Evolutionary conservation across 805 yeast genomes (phyloP).

Genomic region (Schizosaccharomyces octosporus): DNA sequence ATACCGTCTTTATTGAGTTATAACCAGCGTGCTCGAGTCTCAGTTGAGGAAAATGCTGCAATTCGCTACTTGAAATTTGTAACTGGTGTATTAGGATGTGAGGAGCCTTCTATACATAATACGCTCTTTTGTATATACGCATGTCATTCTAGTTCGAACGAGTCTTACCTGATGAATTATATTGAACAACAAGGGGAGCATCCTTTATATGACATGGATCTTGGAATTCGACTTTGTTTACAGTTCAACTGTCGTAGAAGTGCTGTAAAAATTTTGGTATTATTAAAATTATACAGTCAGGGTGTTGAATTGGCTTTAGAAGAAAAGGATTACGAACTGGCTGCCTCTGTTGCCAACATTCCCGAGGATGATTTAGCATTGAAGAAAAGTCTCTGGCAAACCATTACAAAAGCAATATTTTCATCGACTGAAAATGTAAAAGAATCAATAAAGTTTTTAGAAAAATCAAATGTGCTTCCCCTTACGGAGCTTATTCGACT

Average conservation of each 20-base stretch:
- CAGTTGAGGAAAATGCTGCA: slow-evolving; percentile 32
- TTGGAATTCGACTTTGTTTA: slow-evolving; percentile 49
- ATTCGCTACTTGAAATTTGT: slow-evolving; percentile 36
- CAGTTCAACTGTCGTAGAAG: slow-evolving; percentile 32
- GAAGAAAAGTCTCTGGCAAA: slow-evolving; percentile 51
- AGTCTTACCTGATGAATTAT: slow-evolving; percentile 25
- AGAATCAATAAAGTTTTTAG: slow-evolving; percentile 12
- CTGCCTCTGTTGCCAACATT: slow-evolving; percentile 31
- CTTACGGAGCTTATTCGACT: slow-evolving; percentile 66
- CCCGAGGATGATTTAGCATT: slow-evolving; percentile 24
- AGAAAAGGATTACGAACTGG: slow-evolving; percentile 32
- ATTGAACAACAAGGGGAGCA: slow-evolving; percentile 18
- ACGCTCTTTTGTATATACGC: slow-evolving; percentile 45
- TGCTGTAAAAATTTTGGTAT: slow-evolving; percentile 50
- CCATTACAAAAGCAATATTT: slow-evolving; percentile 30
- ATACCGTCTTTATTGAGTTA: slow-evolving; percentile 57
- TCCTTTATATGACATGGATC: slow-evolving; percentile 37
- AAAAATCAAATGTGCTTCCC: slow-evolving; percentile 17
- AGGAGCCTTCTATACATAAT: slow-evolving; percentile 34
- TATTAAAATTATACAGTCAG: slow-evolving; percentile 45
- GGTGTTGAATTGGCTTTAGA: slow-evolving; percentile 56
- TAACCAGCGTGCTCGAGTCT: slow-evolving; percentile 13
- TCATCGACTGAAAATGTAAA: slow-evolving; percentile 12
- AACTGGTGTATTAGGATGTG: slow-evolving; percentile 21
- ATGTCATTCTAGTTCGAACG: slow-evolving; percentile 19